phyloP scores from a whole-genome alignment of 768 basidiomycete species.

The Pleurotus sapidus region DNA sequence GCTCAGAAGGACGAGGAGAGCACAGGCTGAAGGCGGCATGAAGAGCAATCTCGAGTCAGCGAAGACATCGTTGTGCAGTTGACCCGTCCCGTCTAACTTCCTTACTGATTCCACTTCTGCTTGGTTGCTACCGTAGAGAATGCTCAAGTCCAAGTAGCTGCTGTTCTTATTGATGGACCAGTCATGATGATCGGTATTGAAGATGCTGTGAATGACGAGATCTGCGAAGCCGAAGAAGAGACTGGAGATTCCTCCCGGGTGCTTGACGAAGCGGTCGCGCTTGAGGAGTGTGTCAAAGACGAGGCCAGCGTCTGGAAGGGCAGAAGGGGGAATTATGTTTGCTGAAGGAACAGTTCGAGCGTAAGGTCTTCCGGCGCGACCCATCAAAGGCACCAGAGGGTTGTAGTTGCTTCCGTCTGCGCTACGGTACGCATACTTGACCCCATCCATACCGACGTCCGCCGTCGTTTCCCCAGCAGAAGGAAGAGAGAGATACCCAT shows the following conservation, averaged over 20 bases:
- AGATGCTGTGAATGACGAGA: slow-evolving; percentile 71
- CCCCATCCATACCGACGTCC: slow-evolving; percentile 14
- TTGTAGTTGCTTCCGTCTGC: slow-evolving; percentile 65
- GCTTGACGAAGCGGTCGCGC: slow-evolving; percentile 43
- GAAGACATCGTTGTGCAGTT: slow-evolving; percentile 66
- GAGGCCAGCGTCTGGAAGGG: slow-evolving; percentile 62
- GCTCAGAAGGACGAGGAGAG: slow-evolving; percentile 63
- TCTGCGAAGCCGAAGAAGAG: slow-evolving; percentile 81
- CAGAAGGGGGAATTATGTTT: slow-evolving; percentile 34
- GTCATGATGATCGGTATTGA: slow-evolving; percentile 50
- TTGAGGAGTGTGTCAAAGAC: slow-evolving; percentile 72
- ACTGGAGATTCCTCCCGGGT: slow-evolving; percentile 69
- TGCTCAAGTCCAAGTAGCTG: slow-evolving; percentile 75
- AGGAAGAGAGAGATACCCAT: slow-evolving; percentile 40
- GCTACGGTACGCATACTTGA: slow-evolving; percentile 52
- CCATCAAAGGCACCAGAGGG: slow-evolving; percentile 49
- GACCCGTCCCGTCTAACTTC: slow-evolving; percentile 62
- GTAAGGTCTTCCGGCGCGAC: slow-evolving; percentile 62
- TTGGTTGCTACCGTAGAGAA: slow-evolving; percentile 66
- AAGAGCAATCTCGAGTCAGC: slow-evolving; percentile 61
- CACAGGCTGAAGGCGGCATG: slow-evolving; percentile 73
- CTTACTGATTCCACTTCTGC: slow-evolving; percentile 47
- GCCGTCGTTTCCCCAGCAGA: slow-evolving; percentile 12
- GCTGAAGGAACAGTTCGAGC: slow-evolving; percentile 61
- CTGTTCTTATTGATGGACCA: slow-evolving; percentile 58